Conservation (phyloP, 192 early-diverging fungal genomes). For the Umbelopsis sp. region DNA sequence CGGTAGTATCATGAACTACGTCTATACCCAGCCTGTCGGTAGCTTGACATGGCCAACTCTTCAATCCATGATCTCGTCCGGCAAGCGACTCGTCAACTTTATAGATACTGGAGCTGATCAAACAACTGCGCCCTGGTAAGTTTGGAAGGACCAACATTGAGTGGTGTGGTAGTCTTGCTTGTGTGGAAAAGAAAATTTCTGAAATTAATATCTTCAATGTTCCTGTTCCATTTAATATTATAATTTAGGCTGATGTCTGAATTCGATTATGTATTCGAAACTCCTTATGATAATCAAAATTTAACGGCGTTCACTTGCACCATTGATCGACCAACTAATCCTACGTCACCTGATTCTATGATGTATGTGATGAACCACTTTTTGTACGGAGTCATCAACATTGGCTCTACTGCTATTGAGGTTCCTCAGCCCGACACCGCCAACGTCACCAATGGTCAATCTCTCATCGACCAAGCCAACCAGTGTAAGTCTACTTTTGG, state of each 20-base stretch:
- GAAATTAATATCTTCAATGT: too few species aligned
- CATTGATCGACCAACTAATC: conserved; percentile 54
- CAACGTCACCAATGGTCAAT: conserved; percentile 55
- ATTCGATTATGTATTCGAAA: conserved; percentile 70
- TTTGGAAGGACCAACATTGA: too few species aligned
- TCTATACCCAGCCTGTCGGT: conserved; percentile 49
- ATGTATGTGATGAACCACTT: conserved; percentile 82
- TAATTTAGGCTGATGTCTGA: conserved; percentile 60
- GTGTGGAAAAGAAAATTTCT: too few species aligned
- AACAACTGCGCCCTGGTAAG: conserved; percentile 61
- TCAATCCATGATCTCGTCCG: conserved; percentile 58
- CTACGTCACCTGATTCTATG: conserved; percentile 31
- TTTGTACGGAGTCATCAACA: conserved; percentile 49
- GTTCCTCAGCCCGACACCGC: conserved; percentile 57
- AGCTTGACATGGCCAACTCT: conserved; percentile 71
- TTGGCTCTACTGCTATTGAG: conserved; percentile 41
- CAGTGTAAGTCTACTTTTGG: conserved; percentile 51
- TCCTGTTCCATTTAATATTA: background rate
- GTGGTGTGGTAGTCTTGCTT: too few species aligned
- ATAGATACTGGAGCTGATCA: conserved; percentile 59
- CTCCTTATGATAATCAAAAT: conserved; percentile 61
- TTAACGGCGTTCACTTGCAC: conserved; percentile 57
- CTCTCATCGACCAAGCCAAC: conserved; percentile 59
- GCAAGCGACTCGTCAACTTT: conserved; percentile 71
- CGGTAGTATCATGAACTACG: conserved; percentile 47